Base-by-base conservation (phyloP, 73 alveolate genomes). In the Paramecium tetraurelia region DNA sequence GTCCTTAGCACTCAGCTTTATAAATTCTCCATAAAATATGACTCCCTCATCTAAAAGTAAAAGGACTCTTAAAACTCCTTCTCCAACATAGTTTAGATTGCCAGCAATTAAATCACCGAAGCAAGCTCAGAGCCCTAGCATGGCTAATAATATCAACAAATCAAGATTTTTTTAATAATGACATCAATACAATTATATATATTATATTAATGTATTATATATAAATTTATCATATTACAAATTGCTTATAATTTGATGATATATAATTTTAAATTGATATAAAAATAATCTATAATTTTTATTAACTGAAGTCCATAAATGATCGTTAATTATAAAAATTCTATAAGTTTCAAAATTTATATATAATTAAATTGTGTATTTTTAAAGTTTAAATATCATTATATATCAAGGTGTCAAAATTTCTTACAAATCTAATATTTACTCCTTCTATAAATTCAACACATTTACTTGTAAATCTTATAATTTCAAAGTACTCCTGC, bases 21-120 rank as follows among this genome's bases (percentile, higher is more conserved):
- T 63, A 0, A 24, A 48, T 27, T 20, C 84, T 33, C 84, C 84
- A 27, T 4, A 53, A 18, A 53, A 5, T 53, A 18, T 18, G 6
- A 63, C 84, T 3, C 84, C 41, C 4, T 27, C 4, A 33, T 63
- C 84, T 63, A 22, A 63, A 12, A 33, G 48, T 33, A 63, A 63
- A 63, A 63, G 84, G 46, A 63, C 84, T 14, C 84, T 63, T 31
- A 63, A 63, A 63, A 63, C 84, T 12, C 84, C 84, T 63, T 63
- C 84, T 63, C 84, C 84, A 0, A 27, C 84, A 22, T 33, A 63
- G 7, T 63, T 63, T 63, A 27, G 84, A 33, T 33, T 63, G 27
- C 84, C 84, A 31, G 11, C 84, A 2, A 63, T 63, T 10, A 14
- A 27, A 33, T 31, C 84, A 1, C 84, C 84, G 2, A 63, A 63